phyloP scores from a whole-genome alignment of 495 filamentous ascomycete genomes.

The Halenospora varia region DNA sequence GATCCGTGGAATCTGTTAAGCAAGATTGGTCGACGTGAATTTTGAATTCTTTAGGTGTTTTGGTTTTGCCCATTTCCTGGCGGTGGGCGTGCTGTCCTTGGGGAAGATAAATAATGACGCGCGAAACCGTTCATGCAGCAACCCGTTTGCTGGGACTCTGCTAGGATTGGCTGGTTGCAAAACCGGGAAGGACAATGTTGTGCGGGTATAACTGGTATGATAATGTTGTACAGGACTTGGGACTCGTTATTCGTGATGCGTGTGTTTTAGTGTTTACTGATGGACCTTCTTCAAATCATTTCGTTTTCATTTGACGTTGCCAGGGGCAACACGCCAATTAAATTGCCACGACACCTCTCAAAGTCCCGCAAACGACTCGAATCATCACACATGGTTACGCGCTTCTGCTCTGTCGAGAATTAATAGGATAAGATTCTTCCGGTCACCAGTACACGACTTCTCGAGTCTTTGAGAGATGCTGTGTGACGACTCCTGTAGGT shows the following conservation, averaged over 20 bases:
- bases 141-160: slow-evolving; percentile 12
- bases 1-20: slow-evolving; percentile 31
- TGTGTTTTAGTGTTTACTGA: neutral
- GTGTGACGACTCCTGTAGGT: neutral
- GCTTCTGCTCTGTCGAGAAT: neutral
- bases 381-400: neutral
- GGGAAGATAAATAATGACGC: slow-evolving; percentile 4
- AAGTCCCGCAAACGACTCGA: neutral
- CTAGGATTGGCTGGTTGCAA: neutral
- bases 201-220: neutral
- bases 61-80: slow-evolving; percentile 23
- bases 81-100: neutral
- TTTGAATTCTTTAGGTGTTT: slow-evolving; percentile 33
- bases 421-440: neutral
- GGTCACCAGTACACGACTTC: neutral
- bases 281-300: neutral
- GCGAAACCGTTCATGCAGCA: slow-evolving; percentile 19
- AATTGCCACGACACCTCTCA: neutral
- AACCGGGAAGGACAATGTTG: neutral
- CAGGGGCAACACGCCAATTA: neutral
- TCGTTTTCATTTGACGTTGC: neutral
- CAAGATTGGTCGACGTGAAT: slow-evolving; percentile 41
- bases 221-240: slow-evolving; percentile 5
- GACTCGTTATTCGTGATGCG: slow-evolving; percentile 5
- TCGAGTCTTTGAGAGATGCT: neutral